Base-by-base conservation (phyloP, 2,329 filamentous ascomycete genomes). In the Alternaria viburni region DNA sequence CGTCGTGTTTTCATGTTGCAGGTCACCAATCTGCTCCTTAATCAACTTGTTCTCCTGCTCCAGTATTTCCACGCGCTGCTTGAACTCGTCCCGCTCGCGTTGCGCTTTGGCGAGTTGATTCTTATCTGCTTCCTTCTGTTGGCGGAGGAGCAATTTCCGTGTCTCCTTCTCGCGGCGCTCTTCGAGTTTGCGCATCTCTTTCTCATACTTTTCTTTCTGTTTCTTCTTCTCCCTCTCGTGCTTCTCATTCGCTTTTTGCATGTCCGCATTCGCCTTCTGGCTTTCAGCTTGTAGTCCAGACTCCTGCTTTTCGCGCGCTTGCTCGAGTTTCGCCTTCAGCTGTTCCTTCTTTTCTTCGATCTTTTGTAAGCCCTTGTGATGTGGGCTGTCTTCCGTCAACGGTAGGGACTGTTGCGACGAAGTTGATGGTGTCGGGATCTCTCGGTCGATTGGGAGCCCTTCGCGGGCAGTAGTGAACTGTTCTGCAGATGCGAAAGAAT, bases 111-210 rank as follows among this genome's bases (percentile, higher is more conserved):
- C 76, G 9, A 87, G 72, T 59, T 84, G 83, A 41, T 81, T 81
- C 64, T 82, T 82, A 59, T 88, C 80, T 63, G 88, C 83, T 72
- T 93, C 91, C 61, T 85, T 86, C 61, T 84, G 82, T 51, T 87
- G 87, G 80, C 88, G 88, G 67, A 88, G 85, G 66, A 92, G 87
- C 3, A 91, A 80, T 77, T 89, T 90, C 65, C 82, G 81, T 49
- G 91, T 81, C 72, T 93, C 90, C 12, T 85, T 85, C 66, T 86
- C 85, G 69, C 90, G 89, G 69, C 89, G 90, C 50, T 89, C 89
- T 68, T 90, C 87, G 56, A 90, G 87, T 74, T 90, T 91, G 46
- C 87, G 86, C 0, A 89, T 76, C 57, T 83, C 79, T 28, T 77
- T 78, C 11, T 77, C 71, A 41, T 80, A 82, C 59, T 81, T 81